Evolutionary conservation across 2,329 filamentous ascomycete genomes (phyloP), one percentile per base, ranked within the genome.

Genomic region (Penicillium nordicum): DNA sequence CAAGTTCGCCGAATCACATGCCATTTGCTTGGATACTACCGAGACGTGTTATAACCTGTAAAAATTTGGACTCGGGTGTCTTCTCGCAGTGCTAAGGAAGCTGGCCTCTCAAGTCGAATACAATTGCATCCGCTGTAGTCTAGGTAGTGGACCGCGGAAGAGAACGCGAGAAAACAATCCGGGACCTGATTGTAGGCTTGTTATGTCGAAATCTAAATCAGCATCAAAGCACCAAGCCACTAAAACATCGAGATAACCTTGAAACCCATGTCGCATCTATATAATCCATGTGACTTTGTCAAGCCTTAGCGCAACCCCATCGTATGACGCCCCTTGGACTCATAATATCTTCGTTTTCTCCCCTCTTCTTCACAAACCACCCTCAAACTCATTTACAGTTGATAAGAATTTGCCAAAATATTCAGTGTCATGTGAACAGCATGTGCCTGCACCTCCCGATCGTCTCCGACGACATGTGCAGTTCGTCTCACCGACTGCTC

Each of bases 401-500:
- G 25, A 32, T 27, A n/a, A 16, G 29, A 21, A 23, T 23, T 25
- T 14, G 4, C 0, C n/a, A 27, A 23, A 29, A 14, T 44, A 16
- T 45, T 32, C 41, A 21, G n/a, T 42, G 8, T 41, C 57, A 61
- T 55, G 56, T 62, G 60, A 59, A 53, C 14, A 56, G 21, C 37
- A 46, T 53, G 48, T 57, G 44, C 51, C 57, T 59, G 34, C 42
- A 47, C 41, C 23, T 55, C 27, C 60, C 63, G 60, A 59, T 50
- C 7, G 23, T 41, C 27, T 47, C 40, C 46, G 46, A 45, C 49
- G 53, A 49, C 58, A 64, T 55, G 57, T 63, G 54, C 41, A 41
- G 23, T 18, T 29, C 23, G 50, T 40, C 42, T 60, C 61, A 64
- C 58, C 57, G 62, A 58, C 44, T 30, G 45, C 55, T 55, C 62